phyloP scores from a whole-genome alignment of 139 green algal species.

The Protoeuglena noctilucae region DNA sequence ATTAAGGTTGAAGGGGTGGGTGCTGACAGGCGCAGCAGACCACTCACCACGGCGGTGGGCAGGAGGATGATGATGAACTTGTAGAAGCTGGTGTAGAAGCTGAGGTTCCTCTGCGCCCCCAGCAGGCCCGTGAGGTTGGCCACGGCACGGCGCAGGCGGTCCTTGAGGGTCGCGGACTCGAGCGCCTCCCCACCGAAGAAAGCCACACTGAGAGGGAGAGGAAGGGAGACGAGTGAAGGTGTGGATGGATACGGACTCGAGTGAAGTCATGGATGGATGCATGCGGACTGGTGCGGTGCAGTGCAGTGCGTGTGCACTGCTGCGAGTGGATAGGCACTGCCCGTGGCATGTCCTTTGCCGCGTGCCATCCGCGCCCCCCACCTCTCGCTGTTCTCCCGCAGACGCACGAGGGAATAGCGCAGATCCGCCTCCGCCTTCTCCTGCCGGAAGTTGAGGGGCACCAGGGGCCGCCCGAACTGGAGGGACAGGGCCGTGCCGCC shows the following conservation, averaged over 20 bases:
- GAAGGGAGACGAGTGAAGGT: too few species aligned
- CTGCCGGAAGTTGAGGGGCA: constrained; percentile 93
- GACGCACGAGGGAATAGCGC: constrained; percentile 66
- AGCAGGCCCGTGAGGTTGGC: constrained; percentile 75
- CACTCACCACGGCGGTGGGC: constrained; percentile 80
- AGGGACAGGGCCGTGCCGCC: constrained; percentile 70
- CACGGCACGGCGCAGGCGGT: constrained; percentile 44
- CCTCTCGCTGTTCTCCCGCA: constrained; percentile 89
- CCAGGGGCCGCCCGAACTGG: constrained; percentile 42
- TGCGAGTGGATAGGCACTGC: too few species aligned
- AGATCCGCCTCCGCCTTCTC: constrained; percentile 84
- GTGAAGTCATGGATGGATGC: too few species aligned
- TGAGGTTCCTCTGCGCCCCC: constrained; percentile 65
- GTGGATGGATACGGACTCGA: too few species aligned
- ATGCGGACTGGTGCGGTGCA: too few species aligned
- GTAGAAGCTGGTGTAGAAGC: constrained; percentile 97
- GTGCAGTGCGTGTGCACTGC: too few species aligned
- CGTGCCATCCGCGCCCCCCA: too few species aligned
- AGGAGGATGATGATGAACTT: constrained; percentile 78
- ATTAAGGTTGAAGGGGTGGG: background rate
- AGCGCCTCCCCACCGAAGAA: constrained; percentile 71
- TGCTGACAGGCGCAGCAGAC: too few species aligned
- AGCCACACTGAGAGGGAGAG: too few species aligned
- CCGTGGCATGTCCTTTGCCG: too few species aligned
- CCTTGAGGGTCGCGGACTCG: constrained; percentile 14